These are phyloP conservation scores for Verbena officinalis DNA, from an alignment of 257 asterid species.

Conservation along the genomic window DNA sequence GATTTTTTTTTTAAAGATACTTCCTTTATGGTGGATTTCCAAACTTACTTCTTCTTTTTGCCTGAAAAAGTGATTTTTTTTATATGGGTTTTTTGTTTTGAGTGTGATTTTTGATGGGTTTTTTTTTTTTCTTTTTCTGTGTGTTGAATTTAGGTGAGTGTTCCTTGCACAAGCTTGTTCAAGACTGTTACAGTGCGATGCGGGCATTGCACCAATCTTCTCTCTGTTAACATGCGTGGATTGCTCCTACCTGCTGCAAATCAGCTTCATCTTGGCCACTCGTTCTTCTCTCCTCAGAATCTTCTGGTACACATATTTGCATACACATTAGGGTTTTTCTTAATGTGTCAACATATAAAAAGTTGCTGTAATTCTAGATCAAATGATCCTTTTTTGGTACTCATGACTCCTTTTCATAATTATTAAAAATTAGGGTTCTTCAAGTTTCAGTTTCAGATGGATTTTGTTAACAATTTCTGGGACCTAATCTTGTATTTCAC, in stretches of 20 bases:
- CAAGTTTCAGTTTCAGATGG: too few relatives aligned
- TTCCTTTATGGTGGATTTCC: too few relatives aligned
- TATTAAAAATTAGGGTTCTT: not conserved
- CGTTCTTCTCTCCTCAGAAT: constrained; percentile 91
- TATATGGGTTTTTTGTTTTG: not conserved
- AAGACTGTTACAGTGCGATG: constrained; percentile 95
- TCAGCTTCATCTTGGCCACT: constrained; percentile 85
- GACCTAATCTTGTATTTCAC: not conserved
- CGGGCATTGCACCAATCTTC: constrained; percentile 97
- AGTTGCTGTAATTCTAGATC: too few relatives aligned
- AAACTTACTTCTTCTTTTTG: not conserved
- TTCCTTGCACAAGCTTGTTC: constrained; percentile 94
- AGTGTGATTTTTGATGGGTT: not conserved
- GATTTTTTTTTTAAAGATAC: too few relatives aligned
- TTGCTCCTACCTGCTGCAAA: constrained; percentile 75
- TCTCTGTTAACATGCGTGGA: constrained; percentile 89
- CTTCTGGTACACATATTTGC: constrained; percentile 54
- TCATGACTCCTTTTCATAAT: too few relatives aligned
- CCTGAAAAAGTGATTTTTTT: not conserved
- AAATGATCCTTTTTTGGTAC: too few relatives aligned
- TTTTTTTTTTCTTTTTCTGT: not conserved
- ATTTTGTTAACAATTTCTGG: not conserved
- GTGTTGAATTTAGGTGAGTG: constrained; percentile 62
- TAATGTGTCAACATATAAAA: too few relatives aligned
- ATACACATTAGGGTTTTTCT: constrained; percentile 28